These are phyloP conservation scores for Aspergillus chevalieri DNA, from an alignment of 2,329 filamentous ascomycete genomes.

Conservation along the genomic window DNA sequence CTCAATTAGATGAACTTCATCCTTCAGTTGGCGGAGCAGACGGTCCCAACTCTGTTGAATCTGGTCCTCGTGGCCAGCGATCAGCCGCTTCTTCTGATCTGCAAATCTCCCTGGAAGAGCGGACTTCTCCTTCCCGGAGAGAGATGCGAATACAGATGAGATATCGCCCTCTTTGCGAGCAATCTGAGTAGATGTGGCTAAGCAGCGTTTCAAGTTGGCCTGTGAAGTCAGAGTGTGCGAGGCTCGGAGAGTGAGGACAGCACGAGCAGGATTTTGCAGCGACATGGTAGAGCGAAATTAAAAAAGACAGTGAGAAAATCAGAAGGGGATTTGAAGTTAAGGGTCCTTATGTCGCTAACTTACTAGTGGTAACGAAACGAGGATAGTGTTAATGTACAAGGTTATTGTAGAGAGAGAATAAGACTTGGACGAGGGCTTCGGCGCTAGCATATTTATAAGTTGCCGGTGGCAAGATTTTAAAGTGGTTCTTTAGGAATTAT, in stretches of 20 bases:
- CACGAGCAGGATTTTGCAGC: too few relatives aligned
- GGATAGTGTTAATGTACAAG: too few relatives aligned
- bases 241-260: not conserved
- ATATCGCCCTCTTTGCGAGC: slow-evolving; percentile 10
- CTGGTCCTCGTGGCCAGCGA: slow-evolving; percentile 4
- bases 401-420: too few relatives aligned
- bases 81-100: slow-evolving; percentile 5
- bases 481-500: too few relatives aligned
- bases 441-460: too few relatives aligned
- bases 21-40: slow-evolving; percentile 2
- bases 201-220: not conserved
- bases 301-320: too few relatives aligned
- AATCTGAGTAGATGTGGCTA: not conserved
- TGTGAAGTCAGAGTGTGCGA: not conserved
- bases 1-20: slow-evolving; percentile 7
- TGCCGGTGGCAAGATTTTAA: too few relatives aligned
- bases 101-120: slow-evolving; percentile 5
- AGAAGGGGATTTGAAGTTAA: too few relatives aligned
- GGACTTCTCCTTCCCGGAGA: slow-evolving; percentile 6
- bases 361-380: too few relatives aligned
- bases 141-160: slow-evolving; percentile 9
- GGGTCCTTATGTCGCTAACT: too few relatives aligned
- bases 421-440: too few relatives aligned
- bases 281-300: too few relatives aligned
- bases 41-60: slow-evolving; percentile 7